These are phyloP conservation scores for Ophiostoma ulmi DNA, from an alignment of 2,329 filamentous ascomycete species.

Conservation along the genomic window DNA sequence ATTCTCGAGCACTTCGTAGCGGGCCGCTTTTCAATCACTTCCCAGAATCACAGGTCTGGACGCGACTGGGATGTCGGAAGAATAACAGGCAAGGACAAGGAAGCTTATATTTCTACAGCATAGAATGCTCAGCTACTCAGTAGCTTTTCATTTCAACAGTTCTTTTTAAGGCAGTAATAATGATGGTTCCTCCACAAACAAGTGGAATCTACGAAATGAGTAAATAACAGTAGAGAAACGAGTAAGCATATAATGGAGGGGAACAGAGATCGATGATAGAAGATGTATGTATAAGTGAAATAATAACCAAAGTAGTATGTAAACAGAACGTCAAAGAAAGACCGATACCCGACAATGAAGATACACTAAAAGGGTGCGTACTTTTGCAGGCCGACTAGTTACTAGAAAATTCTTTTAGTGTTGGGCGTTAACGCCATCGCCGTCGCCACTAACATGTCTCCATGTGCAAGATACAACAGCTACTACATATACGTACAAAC, in stretches of 20 bases:
- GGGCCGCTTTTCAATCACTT: background rate
- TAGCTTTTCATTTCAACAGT: background rate
- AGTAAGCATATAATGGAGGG: background rate
- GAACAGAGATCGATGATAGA: background rate
- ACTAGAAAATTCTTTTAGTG: background rate
- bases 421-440: background rate
- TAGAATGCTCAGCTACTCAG: too few relatives aligned
- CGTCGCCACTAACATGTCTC: background rate
- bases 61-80: background rate
- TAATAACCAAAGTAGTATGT: background rate
- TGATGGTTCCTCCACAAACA: background rate
- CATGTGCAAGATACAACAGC: background rate
- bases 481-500: too few relatives aligned
- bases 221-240: background rate
- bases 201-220: background rate
- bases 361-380: background rate
- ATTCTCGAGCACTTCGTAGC: background rate
- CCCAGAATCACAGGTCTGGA: background rate
- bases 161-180: background rate
- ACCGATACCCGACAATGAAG: background rate
- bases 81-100: slow-evolving; percentile 4
- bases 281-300: background rate
- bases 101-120: background rate
- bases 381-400: background rate
- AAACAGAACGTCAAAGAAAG: background rate